These are phyloP conservation scores for Cytospora mali DNA, from an alignment of 2,329 filamentous ascomycete species.

Conservation along the genomic window DNA sequence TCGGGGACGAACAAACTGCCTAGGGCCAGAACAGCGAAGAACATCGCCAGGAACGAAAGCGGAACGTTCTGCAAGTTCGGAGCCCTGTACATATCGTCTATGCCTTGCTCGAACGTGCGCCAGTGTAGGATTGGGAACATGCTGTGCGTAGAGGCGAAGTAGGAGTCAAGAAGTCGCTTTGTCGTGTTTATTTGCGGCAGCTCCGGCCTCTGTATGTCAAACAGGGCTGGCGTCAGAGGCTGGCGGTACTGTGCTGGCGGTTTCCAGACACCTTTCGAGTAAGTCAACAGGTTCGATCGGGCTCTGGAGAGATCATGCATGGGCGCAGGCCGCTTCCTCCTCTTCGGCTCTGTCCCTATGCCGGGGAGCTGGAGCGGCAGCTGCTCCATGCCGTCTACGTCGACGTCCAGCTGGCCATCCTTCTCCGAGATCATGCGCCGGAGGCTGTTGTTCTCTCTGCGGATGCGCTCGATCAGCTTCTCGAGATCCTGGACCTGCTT, in stretches of 20 bases:
- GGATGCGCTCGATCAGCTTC: slow-evolving; percentile 80
- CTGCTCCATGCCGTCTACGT: slow-evolving; percentile 51
- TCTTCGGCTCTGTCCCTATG: slow-evolving; percentile 66
- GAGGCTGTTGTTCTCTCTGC: slow-evolving; percentile 76
- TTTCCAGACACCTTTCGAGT: slow-evolving; percentile 79
- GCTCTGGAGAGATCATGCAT: slow-evolving; percentile 72
- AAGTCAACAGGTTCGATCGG: slow-evolving; percentile 70
- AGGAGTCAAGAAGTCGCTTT: slow-evolving; percentile 74
- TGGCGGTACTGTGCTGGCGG: slow-evolving; percentile 70
- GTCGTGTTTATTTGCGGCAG: slow-evolving; percentile 71
- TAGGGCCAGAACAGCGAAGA: slow-evolving; percentile 82
- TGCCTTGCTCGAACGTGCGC: slow-evolving; percentile 76
- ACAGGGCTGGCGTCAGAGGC: slow-evolving; percentile 46
- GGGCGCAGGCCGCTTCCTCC: slow-evolving; percentile 61
- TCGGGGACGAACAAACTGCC: slow-evolving; percentile 73
- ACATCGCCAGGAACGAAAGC: slow-evolving; percentile 74
- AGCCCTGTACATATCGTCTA: slow-evolving; percentile 74
- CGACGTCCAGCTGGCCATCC: slow-evolving; percentile 44
- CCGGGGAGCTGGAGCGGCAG: slow-evolving; percentile 61
- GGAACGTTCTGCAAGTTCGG: slow-evolving; percentile 63
- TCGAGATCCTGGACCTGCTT: slow-evolving; percentile 98
- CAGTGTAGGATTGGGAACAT: slow-evolving; percentile 87
- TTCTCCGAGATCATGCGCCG: slow-evolving; percentile 63
- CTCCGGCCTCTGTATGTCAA: slow-evolving; percentile 60
- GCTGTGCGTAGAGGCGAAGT: slow-evolving; percentile 75